phyloP scores from a whole-genome alignment of 768 basidiomycete species.

The Amanita fuliginea region DNA sequence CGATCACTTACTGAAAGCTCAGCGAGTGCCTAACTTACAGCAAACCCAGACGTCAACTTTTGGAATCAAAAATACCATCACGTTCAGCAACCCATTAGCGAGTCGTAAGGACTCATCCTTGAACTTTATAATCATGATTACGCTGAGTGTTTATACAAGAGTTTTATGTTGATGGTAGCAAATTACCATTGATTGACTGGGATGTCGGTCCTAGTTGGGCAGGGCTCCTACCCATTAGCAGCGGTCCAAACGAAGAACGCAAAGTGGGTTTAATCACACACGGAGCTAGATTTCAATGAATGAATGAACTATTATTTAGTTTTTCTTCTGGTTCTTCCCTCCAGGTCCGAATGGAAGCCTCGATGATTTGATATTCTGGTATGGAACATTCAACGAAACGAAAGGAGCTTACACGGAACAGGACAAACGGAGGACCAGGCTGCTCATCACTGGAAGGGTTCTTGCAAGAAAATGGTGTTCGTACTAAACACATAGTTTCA shows the following conservation, averaged over 20 bases:
- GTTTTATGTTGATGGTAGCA: constrained; percentile 58
- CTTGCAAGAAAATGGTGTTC: constrained; percentile 65
- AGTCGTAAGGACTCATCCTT: constrained; percentile 28
- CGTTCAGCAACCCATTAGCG: constrained; percentile 57
- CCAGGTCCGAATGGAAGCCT: constrained; percentile 61
- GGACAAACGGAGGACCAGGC: constrained; percentile 77
- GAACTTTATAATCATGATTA: neutral
- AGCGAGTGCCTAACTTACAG: neutral
- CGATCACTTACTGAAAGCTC: constrained; percentile 5
- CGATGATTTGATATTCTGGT: constrained; percentile 74
- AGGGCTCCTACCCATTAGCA: constrained; percentile 63
- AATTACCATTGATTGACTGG: constrained; percentile 58
- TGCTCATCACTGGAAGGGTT: constrained; percentile 69
- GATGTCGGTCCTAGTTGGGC: constrained; percentile 71
- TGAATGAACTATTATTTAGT: constrained; percentile 23
- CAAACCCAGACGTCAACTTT: neutral
- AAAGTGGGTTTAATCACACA: constrained; percentile 28
- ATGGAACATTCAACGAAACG: constrained; percentile 7
- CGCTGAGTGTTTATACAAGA: constrained; percentile 25
- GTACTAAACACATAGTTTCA: constrained; percentile 10
- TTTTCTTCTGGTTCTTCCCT: constrained; percentile 83
- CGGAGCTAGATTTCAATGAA: neutral
- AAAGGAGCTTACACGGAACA: constrained; percentile 12
- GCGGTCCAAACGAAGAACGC: constrained; percentile 47
- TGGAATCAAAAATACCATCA: constrained; percentile 46